A percentile compares a stretch with the other conserved stretches of the same genome.
Evolutionary conservation across 2,329 filamentous ascomycete genomes (phyloP).

Genomic region (Zasmidium citrigriseum): DNA sequence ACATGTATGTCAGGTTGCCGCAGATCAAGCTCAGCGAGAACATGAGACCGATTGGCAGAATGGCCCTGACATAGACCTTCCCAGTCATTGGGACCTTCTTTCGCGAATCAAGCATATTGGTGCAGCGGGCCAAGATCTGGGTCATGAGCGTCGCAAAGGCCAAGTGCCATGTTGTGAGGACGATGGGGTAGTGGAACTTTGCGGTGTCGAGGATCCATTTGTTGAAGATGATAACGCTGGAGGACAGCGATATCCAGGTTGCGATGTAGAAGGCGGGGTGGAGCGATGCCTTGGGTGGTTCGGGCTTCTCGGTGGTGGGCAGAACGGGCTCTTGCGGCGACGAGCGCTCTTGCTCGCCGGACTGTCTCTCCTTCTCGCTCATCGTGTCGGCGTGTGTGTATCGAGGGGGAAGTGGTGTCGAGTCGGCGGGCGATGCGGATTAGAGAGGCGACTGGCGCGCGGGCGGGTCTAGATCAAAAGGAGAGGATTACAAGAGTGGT

Average conservation of each 20-base stretch:
- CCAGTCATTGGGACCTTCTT: conserved; percentile 98
- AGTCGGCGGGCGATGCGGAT: neutral
- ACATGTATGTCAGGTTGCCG: conserved; percentile 92
- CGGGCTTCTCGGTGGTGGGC: conserved; percentile 72
- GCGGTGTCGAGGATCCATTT: conserved; percentile 92
- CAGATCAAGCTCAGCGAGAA: conserved; percentile 96
- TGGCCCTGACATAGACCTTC: conserved; percentile 86
- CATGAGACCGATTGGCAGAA: conserved; percentile 92
- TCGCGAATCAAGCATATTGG: conserved; percentile 84
- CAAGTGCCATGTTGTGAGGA: conserved; percentile 95
- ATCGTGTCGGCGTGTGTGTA: conserved; percentile 56
- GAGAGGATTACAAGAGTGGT: neutral
- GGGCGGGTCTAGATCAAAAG: neutral
- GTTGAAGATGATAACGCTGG: conserved; percentile 97
- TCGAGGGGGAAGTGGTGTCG: neutral
- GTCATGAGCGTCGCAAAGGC: conserved; percentile 92
- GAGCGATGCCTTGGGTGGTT: conserved; percentile 64
- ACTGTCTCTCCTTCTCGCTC: conserved; percentile 80
- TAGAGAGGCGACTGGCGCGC: neutral
- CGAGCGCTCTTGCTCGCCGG: conserved; percentile 69
- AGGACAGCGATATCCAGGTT: conserved; percentile 89
- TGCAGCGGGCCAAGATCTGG: conserved; percentile 87
- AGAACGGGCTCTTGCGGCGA: conserved; percentile 60
- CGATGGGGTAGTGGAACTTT: conserved; percentile 72
- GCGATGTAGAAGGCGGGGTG: conserved; percentile 85